phyloP scores from a whole-genome alignment of 257 asterid species.

The Verbena officinalis region DNA sequence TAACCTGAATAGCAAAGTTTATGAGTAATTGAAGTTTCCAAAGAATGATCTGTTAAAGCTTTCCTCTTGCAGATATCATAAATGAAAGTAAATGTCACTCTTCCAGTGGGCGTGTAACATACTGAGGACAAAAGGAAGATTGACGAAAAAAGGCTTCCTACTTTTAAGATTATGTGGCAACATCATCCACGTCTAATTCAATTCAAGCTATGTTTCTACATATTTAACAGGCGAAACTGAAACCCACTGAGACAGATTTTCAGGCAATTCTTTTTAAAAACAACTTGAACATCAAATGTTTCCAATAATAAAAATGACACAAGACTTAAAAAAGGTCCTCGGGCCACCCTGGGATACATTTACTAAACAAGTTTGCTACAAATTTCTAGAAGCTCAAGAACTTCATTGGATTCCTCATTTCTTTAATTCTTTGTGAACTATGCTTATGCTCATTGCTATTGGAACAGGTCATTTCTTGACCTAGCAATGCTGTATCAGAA shows the following conservation, averaged over 20 bases:
- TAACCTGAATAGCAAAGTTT: conserved; percentile 28
- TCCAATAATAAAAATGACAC: background rate
- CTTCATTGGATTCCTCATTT: background rate
- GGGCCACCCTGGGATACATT: background rate
- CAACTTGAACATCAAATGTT: conserved; percentile 5
- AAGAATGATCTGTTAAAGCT: background rate
- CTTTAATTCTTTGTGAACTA: conserved; percentile 5
- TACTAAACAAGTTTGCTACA: background rate
- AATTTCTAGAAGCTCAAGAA: conserved; percentile 4
- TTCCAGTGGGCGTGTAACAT: too few relatives aligned
- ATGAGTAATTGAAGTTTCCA: conserved; percentile 5
- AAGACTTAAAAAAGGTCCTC: background rate
- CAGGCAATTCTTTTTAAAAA: background rate
- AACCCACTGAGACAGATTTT: background rate
- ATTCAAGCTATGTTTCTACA: conserved; percentile 11
- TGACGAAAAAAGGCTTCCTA: background rate
- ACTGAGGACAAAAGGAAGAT: background rate
- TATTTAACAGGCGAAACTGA: conserved; percentile 3
- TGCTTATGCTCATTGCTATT: background rate
- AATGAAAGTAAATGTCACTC: too few relatives aligned
- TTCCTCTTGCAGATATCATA: background rate
- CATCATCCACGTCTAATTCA: conserved; percentile 11
- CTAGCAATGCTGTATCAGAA: background rate
- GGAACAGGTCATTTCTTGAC: background rate
- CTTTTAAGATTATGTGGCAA: conserved; percentile 1